Evolutionary conservation across 1,284 basidiomycete species (phyloP), one percentile per base, ranked within the genome.

Genomic region (Coniferiporia weirii): DNA sequence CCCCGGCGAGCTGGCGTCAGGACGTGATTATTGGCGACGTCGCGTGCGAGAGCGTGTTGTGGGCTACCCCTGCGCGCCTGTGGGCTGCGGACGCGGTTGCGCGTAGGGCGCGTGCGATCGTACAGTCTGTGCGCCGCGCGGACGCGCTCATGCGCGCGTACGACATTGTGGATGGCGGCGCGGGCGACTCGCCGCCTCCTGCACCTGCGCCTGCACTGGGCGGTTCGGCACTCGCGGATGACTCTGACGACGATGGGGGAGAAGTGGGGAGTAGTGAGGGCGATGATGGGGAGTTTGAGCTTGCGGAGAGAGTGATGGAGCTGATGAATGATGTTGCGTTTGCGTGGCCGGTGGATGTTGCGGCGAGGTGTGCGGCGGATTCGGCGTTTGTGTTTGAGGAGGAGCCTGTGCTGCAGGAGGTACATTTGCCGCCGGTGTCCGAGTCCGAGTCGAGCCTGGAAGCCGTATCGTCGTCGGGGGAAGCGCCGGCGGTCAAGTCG

Each of bases 21-120:
- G 84, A 87, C 0, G 73, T 90, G 52, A 83, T 90, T 61, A 85
- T 90, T 54, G 87, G 87, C 15, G 87, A 90, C 68, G 84, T 80
- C 52, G 77, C 77, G n/a, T 79, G 75, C 57, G 87, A 89, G 63
- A 81, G 84, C 8, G 75, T 81, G 52, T 73, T 83, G 9, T 88
- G 84, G 84, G 78, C 80, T 0, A 67, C 73, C 1, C 74, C 80
- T 6, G 78, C 79, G 0, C 85, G 83, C 4, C 68, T 78, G 5
- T 90, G 87, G 87, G 81, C 79, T 0, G 72, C 83, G 0, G 65
- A 78, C 0, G 80, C 77, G 40, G 82, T 83, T 56, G 79, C 82
- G 15, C 80, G 85, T 44, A 77, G 88, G 43, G 73, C 89, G 58
- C 84, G 85, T 54, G 87, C 88, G 4, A 76, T 90, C 45, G 87